Evolutionary conservation across 2,329 filamentous ascomycete species (phyloP), one percentile per base, ranked within the genome.

Genomic region (Diaporthe nobilis): DNA sequence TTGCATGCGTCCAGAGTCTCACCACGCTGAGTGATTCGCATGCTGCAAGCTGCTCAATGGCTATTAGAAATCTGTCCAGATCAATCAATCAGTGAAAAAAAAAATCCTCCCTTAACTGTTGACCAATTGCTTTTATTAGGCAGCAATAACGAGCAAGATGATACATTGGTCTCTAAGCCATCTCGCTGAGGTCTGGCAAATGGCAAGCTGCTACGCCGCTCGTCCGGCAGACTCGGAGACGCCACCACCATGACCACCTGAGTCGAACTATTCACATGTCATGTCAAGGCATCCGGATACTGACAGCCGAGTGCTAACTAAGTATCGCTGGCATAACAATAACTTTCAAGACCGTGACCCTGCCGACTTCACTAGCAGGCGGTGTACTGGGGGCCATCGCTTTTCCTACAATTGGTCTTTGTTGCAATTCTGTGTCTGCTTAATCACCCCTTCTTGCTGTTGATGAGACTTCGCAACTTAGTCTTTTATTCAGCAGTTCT

Each of bases 371-470:
- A 88, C 74, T 79, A 81, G 0, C 84, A 86, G 70, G 83, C 88
- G 28, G 85, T 87, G 61, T 90, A 89, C 76, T 90, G 88, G 88
- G 87, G 86, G 0, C 87, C 88, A 0, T 90, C 87, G 85, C 83
- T 90, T 12, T 83, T 89, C 72, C 85, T 87, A 42, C 88, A 90
- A 76, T 86, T 89, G 75, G 80, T 90, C 20, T 89, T 90, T 76
- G 87, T 89, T 72, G 87, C 87, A 0, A 89, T 88, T 55, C 83
- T 89, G 1, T 89, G 87, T 75, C 83, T 90, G 0, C 82, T 90
- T 12, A 90, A 90, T 71, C 88, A 90, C 75, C 88, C 88, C 0
- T 84, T 90, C n/a, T 80, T 90, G 2, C 80, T 90, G 5, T 89
- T 88, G 0, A 82, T 90, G 51, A 84, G 87, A n/a, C 82, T 90